phyloP scores from a whole-genome alignment of 306 rosid species.

The Vigna angularis region DNA sequence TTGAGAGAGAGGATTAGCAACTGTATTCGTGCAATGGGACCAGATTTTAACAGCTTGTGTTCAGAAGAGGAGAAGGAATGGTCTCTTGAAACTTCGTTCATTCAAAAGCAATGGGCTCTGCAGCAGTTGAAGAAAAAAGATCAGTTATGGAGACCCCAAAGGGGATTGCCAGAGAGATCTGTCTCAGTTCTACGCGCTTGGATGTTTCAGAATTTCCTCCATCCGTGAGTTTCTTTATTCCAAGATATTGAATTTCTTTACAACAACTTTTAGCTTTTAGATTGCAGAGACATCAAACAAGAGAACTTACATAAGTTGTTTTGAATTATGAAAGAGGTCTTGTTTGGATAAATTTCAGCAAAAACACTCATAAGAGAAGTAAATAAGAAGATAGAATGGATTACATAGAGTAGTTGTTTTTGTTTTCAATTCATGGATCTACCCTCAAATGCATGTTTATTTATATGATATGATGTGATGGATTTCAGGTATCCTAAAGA shows the following conservation, averaged over 20 bases:
- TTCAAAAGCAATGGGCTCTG: slow-evolving; percentile 84
- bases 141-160: slow-evolving; percentile 94
- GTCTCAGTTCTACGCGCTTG: slow-evolving; percentile 87
- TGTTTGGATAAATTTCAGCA: too few relatives aligned
- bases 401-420: neutral
- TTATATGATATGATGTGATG: slow-evolving; percentile 18
- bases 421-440: neutral
- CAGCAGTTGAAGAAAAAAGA: slow-evolving; percentile 87
- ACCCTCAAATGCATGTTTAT: neutral
- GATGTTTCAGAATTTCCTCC: slow-evolving; percentile 99
- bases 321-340: neutral
- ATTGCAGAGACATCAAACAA: neutral
- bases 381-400: too few relatives aligned
- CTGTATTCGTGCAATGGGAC: slow-evolving; percentile 63
- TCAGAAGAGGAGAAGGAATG: slow-evolving; percentile 66
- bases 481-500: slow-evolving; percentile 94
- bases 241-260: neutral
- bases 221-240: slow-evolving; percentile 70
- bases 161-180: slow-evolving; percentile 96
- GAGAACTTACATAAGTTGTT: neutral
- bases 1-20: slow-evolving; percentile 82
- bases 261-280: neutral
- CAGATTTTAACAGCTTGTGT: slow-evolving; percentile 45
- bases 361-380: too few relatives aligned
- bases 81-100: slow-evolving; percentile 66